These are phyloP conservation scores for Colletotrichum sublineola DNA, from an alignment of 2,329 filamentous ascomycete genomes.

Conservation along the genomic window DNA sequence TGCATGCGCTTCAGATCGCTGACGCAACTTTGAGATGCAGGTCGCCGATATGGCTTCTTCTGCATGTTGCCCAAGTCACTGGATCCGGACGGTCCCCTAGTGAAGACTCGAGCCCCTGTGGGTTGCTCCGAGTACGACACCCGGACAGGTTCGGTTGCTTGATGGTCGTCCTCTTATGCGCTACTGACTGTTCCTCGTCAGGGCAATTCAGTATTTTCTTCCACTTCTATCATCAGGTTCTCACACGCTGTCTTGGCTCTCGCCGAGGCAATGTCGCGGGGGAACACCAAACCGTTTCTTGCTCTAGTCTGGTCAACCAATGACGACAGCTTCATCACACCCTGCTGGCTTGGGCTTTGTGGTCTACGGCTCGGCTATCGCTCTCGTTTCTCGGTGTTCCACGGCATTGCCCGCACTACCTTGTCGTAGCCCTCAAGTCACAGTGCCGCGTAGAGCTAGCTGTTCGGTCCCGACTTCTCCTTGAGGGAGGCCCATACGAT, in stretches of 20 bases:
- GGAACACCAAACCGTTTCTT: neutral
- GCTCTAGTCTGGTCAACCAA: too few species aligned
- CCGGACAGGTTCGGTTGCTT: neutral
- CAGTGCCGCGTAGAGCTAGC: neutral
- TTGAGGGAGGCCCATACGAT: neutral
- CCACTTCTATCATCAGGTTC: neutral
- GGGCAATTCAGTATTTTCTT: neutral
- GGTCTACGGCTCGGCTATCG: neutral
- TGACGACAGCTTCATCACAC: neutral
- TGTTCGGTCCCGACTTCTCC: neutral
- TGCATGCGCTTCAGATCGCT: slow-evolving; percentile 32
- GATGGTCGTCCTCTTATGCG: neutral
- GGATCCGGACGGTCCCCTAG: slow-evolving; percentile 14
- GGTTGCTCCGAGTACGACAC: neutral
- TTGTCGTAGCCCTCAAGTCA: neutral
- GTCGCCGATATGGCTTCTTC: slow-evolving; percentile 26
- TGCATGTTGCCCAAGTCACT: slow-evolving; percentile 37
- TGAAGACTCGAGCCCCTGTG: neutral
- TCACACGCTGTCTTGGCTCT: neutral
- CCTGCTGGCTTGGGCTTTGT: neutral
- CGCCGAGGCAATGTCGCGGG: neutral
- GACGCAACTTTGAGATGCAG: slow-evolving; percentile 14
- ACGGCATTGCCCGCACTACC: neutral
- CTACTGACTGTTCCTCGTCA: too few species aligned
- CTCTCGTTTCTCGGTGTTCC: neutral